Base-by-base conservation (phyloP, 2,329 filamentous ascomycete species). In the Thelonectria olida region DNA sequence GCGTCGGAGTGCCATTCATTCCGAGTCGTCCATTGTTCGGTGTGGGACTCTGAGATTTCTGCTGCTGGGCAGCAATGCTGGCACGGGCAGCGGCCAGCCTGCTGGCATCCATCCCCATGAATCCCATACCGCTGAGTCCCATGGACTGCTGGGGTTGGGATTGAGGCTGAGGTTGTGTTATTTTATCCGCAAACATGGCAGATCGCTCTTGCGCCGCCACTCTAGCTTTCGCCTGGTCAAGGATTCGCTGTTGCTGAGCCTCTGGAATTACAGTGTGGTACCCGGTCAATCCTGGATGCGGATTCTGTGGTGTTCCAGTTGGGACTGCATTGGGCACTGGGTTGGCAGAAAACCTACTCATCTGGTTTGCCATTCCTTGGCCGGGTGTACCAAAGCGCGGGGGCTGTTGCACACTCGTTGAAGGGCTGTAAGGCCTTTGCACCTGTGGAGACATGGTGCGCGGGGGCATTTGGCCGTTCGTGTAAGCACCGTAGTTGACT, bases 221-320 rank as follows among this genome's bases (percentile, higher is more conserved):
- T 23, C 82, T 74, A 3, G 81, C 82, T 55, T 82, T 81, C 7
- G 83, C 81, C 70, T 85, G 82, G 53, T 85, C 82, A 70, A 83
- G 74, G 47, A 83, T 79, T 54, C 82, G 80, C 67, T 82, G 80
- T 67, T 84, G 82, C 60, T 84, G 81, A 15, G 79, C 78, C 65
- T 83, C 81, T 36, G 80, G 78, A 68, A 83, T 82, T 47, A 83
- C 80, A 5, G 80, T 83, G 47, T 82, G 80, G 58, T 83, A 84
- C 28, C 82, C 82, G 3, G 80, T 78, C 4, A 80, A 72, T 15
- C 78, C 79, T 22, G 76, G 72, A 58, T 74, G 75, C 64, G 79
- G 76, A 56, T 63, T 72, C 27, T 34, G 31, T 34, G 73, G 71
- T 9, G 66, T 67, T 34, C 73, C 72, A 34, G n/a, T 2, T 8